Evolutionary conservation across 192 early-diverging fungal genomes (phyloP), one percentile per base, ranked within the genome.

Genomic region (Phlyctochytrium planicorne): DNA sequence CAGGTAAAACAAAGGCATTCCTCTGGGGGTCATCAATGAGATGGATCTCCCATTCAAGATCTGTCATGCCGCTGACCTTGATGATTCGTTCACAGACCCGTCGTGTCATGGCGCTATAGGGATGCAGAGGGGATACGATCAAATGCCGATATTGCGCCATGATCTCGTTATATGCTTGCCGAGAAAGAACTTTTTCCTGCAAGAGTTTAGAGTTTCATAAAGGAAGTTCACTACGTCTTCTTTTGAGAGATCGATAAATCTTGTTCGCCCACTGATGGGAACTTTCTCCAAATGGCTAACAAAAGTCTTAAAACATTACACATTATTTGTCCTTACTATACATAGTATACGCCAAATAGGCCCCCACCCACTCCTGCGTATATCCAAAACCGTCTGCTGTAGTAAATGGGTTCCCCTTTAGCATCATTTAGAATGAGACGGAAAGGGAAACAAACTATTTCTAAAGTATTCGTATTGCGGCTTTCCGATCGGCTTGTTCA

Each of bases 1-100:
- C 94, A 1, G 97, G 95, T 52, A 96, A 76, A 6, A 97, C 95
- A 77, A 98, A 96, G 2, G 96, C 96, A 76, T 97, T 98, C 67
- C 76, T 81, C 73, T 94, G 87, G 1, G 85, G 82, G 29, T 86
- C 82, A 33, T 91, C 74, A 55, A 98, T 89, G 0, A 98, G 93
- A 81, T 94, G 79, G n/a, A 97, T 82, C 55, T 96, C 91, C 97
- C 97, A 98, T 3, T 92, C 75, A 16, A 92, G 62, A 62, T 84
- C 83, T 12, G 82, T 63, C 82, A 96, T 83, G 2, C 88, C 89
- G 30, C 63, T 52, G 2, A 73, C 80, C 52, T 56, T 61, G 30
- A 98, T 87, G 29, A 98, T 72, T 6, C 87, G 77, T 52, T 71
- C 35, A 14, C 91, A 92, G 0, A 98, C 88, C 14, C 79, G 65